Conservation (phyloP, 139 green algal genomes). For the Chlamydomonas urium region DNA sequence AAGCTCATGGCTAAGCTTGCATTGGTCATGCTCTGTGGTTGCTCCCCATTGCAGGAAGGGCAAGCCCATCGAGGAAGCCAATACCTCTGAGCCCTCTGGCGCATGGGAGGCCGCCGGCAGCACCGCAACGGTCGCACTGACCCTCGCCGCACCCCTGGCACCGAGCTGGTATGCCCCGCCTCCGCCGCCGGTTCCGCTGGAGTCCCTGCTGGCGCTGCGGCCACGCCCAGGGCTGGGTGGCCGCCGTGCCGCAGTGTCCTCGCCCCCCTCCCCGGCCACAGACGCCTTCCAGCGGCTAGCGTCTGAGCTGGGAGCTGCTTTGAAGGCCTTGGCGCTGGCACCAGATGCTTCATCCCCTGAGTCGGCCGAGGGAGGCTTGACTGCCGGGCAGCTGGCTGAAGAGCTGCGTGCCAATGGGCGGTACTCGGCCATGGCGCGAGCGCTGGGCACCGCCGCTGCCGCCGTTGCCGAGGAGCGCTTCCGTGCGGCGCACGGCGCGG, state of each 20-base stretch:
- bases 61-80: background rate
- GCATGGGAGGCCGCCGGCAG: background rate
- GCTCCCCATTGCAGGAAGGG: slow-evolving; percentile 1
- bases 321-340: background rate
- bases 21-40: too few relatives aligned
- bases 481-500: background rate
- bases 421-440: background rate
- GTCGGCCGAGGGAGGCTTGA: background rate
- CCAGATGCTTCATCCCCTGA: background rate
- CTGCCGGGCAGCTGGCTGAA: background rate
- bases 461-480: background rate
- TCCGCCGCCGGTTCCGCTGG: background rate
- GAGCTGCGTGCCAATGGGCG: background rate
- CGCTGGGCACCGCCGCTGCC: background rate
- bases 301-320: background rate
- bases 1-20: too few relatives aligned
- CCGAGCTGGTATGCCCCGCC: background rate
- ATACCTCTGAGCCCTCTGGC: background rate
- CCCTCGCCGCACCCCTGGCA: background rate
- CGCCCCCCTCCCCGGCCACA: background rate
- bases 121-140: background rate
- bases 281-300: background rate
- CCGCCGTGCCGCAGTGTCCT: background rate
- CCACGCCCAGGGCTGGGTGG: background rate
- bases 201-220: background rate